Conservation (phyloP, 2,329 filamentous ascomycete species). For the Bipolaris oryzae region DNA sequence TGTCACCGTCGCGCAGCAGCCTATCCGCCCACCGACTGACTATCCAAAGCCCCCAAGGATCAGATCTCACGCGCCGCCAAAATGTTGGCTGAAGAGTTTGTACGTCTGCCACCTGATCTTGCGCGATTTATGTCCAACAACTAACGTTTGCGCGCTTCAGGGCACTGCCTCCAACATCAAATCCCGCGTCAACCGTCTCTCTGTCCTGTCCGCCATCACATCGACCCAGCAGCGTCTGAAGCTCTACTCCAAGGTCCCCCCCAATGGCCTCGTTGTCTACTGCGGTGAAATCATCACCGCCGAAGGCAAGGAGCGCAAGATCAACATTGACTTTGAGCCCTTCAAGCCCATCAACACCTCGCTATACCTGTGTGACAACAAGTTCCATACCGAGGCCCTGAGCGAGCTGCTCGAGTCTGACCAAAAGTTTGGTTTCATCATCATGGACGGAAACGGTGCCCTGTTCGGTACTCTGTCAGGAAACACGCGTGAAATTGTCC, state of each 20-base stretch:
- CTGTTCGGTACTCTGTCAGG: conserved; percentile 96
- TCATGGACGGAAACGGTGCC: conserved; percentile 99
- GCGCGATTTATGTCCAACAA: not conserved
- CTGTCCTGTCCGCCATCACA: conserved; percentile 95
- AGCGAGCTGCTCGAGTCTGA: conserved; percentile 97
- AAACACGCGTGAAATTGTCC: conserved; percentile 94
- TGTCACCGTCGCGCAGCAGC: conserved; percentile 45
- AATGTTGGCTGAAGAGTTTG: conserved; percentile 99
- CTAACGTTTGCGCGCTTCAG: conserved; percentile 53
- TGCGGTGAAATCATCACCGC: conserved; percentile 99
- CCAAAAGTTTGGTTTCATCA: conserved; percentile 98
- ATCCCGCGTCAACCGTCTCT: conserved; percentile 97
- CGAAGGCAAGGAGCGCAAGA: conserved; percentile 98
- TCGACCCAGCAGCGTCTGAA: conserved; percentile 99
- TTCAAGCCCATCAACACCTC: conserved; percentile 99
- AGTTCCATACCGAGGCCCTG: conserved; percentile 97
- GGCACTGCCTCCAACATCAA: conserved; percentile 99
- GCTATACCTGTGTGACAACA: conserved; percentile 99
- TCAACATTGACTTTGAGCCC: conserved; percentile 99
- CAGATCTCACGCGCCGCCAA: conserved; percentile 95
- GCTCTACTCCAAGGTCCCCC: conserved; percentile 98
- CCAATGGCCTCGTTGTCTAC: conserved; percentile 97
- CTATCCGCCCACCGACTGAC: conserved; percentile 26
- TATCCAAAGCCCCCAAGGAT: conserved; percentile 82
- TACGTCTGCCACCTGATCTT: conserved; percentile 55